Evolutionary conservation across 306 rosid genomes (phyloP), one percentile per base, ranked within the genome.

Genomic region (Trichosanthes truncata): DNA sequence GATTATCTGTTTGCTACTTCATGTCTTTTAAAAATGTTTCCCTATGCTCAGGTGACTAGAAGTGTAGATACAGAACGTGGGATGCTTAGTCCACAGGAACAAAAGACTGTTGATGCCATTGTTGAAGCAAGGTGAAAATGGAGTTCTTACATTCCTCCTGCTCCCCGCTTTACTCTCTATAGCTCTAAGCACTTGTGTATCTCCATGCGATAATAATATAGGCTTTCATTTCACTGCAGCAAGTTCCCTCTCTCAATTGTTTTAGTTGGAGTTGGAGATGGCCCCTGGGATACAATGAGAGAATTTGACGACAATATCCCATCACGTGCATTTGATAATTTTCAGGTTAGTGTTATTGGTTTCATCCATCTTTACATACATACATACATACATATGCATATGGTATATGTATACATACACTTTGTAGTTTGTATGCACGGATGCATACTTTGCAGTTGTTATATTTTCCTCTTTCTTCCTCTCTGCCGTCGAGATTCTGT

Each of bases 241-340:
- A 91, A 96, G 73, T 89, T 87, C 66, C 99, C 99, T 59, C 91
- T 96, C 49, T 96, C 99, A 62, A 96, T 96, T 80, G 86, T 96
- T 78, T 85, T 96, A 84, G 96, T 93, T 78, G 99, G 99, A 41
- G 99, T 96, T 77, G 99, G 99, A 72, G 99, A 96, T 87, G 99
- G 99, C 63, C 99, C 99, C 43, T 96, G 99, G 99, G 98, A 96
- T 88, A 93, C 84, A 93, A 96, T 96, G 99, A 89, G 85, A 85
- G 94, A 91, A 72, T 96, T 93, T 55, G 99, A 93, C 78, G 99
- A 96, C 85, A 91, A 96, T 80, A 96, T 93, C 48, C 99, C 99
- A 59, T 77, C 96, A 41, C 90, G 99, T 31, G 91, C 80, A 29
- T 93, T 96, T 20, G 99, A 96, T 86, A 96, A 96, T 81, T 96